Base-by-base conservation (phyloP, 148 eudicot genomes). In the Diospyros lotus region DNA sequence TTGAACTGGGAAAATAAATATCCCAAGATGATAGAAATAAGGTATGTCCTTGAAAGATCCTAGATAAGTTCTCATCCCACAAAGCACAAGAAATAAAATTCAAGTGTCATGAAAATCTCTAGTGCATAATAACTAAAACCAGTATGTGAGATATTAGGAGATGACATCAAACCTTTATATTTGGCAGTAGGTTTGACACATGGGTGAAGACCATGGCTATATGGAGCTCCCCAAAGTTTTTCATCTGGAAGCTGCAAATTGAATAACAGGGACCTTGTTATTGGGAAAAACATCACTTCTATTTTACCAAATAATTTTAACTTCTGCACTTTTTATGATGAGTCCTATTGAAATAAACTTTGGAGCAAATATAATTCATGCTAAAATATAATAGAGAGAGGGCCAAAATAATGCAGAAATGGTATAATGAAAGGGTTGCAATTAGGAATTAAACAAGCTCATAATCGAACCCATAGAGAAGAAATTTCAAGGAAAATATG, bases 171-270 rank as follows among this genome's bases (percentile, higher is more conserved):
- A 93, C 98, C 98, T 93, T 82, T 79, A 78, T 91, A 91, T 78
- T 76, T 85, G 66, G 87, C 61, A 48, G 94, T 86, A 58, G 92
- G 94, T 69, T 85, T 75, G 50, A 85, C 85, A 80, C 98, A 93
- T 40, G 85, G 86, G 45, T 66, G 86, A 65, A 93, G 80, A 71
- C 89, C 85, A 77, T 70, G 67, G 75, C 87, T 83, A 39, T 68
- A 75, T 48, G 85, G 85, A 64, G 86, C 66, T 84, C 59, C 84
- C 94, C 88, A 86, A 69, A 87, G 80, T 58, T 78, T 64, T 72
- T 80, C 78, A 67, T 89, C 83, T 55, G 72, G 42, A 66, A 75
- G 67, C 90, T 93, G 86, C 73, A 77, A 61, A 66, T 51, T 55
- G 59, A 14, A 13, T 5, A 55, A 6, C 3, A 55, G 28, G 59